These are phyloP conservation scores for Sporothrix euskadiensis DNA, from an alignment of 2,329 filamentous ascomycete genomes.

Conservation along the genomic window DNA sequence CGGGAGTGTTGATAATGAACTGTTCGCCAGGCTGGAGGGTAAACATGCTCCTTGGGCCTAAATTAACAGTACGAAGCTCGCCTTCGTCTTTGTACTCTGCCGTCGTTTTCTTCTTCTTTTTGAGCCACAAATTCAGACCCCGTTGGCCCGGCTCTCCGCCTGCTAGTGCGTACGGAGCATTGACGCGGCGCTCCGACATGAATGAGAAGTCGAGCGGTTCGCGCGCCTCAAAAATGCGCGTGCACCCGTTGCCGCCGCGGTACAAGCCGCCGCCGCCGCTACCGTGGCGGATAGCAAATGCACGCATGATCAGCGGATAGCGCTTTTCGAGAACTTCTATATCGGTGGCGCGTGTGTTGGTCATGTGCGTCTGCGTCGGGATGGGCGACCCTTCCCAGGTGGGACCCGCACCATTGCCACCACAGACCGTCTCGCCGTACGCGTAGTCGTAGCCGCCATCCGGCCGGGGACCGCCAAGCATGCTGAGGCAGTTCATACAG, in stretches of 20 bases:
- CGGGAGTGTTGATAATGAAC: background rate
- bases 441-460: constrained; percentile 32
- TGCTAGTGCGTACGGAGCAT: background rate
- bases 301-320: constrained; percentile 39
- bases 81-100: background rate
- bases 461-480: constrained; percentile 34
- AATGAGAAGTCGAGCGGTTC: background rate
- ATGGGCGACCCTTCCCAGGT: constrained; percentile 36
- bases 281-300: constrained; percentile 36
- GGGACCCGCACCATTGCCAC: constrained; percentile 39
- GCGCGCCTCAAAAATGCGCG: constrained; percentile 41
- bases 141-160: background rate
- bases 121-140: background rate
- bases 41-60: no score
- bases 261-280: constrained; percentile 37
- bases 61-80: no score
- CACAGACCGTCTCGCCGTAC: constrained; percentile 40
- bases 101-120: background rate
- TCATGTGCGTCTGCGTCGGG: constrained; percentile 38
- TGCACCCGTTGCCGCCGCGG: constrained; percentile 40
- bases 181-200: background rate
- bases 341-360: constrained; percentile 40
- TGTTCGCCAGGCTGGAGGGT: background rate
- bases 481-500: constrained; percentile 39
- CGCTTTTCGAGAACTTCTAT: constrained; percentile 40